Evolutionary conservation across 2,329 filamentous ascomycete species (phyloP), one percentile per base, ranked within the genome.

Genomic region (Pyrenochaeta sp.): DNA sequence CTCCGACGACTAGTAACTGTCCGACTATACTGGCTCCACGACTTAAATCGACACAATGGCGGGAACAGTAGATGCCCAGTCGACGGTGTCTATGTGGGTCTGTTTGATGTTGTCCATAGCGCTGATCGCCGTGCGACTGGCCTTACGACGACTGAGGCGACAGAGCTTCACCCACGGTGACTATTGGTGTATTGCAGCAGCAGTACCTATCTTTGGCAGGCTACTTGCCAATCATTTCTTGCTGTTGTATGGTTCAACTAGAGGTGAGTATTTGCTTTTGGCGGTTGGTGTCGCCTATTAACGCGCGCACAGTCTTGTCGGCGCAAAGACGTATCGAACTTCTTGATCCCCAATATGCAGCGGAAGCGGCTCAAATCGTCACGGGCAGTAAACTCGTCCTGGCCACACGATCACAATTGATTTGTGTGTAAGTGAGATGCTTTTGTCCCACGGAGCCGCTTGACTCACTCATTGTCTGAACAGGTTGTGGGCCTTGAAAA

Each of bases 401-500:
- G 10, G 51, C 37, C 27, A 62, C 61, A n/a, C 52, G 61, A n/a
- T 55, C 58, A 2, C 36, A 60, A 29, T 20, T 64, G 17, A 53
- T 57, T 6, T 60, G 54, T 49, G 48, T 55, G 61, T 64, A 52
- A 36, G 56, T 49, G 7, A 10, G 9, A 14, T n/a, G 10, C 23
- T 32, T 3, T 3, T 15, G 18, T 11, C 14, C 20, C 20, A 4
- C 18, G 12, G 21, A 39, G 21, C 11, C 1, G 32, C 11, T 30
- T 45, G 9, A 47, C 17, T 21, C 11, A 4, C 30, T 30, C n/a
- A 42, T 20, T 11, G 2, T 40, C 14, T 11, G 12, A 15, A 39
- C 15, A 64, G 61, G 32, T 41, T 64, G 11, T 64, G 61, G 61
- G 52, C 46, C 12, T 35, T 61, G 10, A 64, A 64, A 37, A 49